Base-by-base conservation (phyloP, 768 basidiomycete species). In the Podaxis carcinomalis region DNA sequence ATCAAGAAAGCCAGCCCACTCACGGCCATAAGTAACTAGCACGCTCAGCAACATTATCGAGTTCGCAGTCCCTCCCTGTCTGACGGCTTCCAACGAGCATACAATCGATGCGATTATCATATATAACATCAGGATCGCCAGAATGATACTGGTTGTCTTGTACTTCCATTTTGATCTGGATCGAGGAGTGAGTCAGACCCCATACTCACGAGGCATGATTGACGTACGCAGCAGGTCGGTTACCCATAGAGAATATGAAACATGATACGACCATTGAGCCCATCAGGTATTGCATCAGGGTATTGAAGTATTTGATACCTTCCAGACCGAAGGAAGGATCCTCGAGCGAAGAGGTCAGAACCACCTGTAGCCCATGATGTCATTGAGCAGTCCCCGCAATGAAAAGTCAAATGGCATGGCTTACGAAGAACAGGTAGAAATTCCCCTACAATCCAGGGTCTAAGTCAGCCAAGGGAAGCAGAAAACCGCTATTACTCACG, bases 171-270 rank as follows among this genome's bases (percentile, higher is more conserved):
- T 81, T 0, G 91, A 81, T 0, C 92, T 92, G 53, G 21, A 11
- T 25, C 42, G 13, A 14, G 5, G 14, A 7, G 46, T 39, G 4
- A 51, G 36, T 50, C 19, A 53, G 25, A 39, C 42, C n/a, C n/a
- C 19, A 14, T 11, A n/a, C n/a, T 11, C 6, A 16, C 40, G 4
- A 53, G 11, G 21, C 28, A 39, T 19, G 32, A 23, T 50, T 50
- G 23, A 68, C 77, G 28, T 63, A 94, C 92, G 91, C 87, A 75
- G 85, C 82, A 3, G 95, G 95, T 69, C 90, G 89, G 73, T 97
- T 97, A 16, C 95, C 95, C 94, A 98, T 96, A 0, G 93, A 90
- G 71, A 97, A 90, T 1, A 97, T 77, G 80, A 98, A 97, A 66
- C 88, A 90, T 6, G 91, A 88, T n/a, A 95, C 81, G 28, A 98